Base-by-base conservation (phyloP, 176 grass and related monocot genomes). In the Otatea glauca region DNA sequence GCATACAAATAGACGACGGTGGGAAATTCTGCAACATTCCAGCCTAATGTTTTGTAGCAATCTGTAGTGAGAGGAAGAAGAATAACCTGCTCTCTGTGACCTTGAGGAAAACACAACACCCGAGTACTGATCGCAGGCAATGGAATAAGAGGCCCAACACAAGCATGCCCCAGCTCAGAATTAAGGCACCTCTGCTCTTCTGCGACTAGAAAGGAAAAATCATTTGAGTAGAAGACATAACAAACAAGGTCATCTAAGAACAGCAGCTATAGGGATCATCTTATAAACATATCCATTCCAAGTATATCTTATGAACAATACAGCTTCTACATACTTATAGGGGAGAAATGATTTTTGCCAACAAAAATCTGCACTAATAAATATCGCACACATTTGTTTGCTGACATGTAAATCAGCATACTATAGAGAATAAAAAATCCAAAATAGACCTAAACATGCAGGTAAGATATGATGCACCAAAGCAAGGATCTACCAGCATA, bases 41-140 rank as follows among this genome's bases (percentile, higher is more conserved):
- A 67, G 12, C 34, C 14, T 55, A 79, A 35, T 79, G n/a, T 41
- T 17, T 7, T 18, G 5, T 69, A 56, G 43, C 24, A 75, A 81
- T 71, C n/a, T 70, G 44, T 43, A 63, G 18, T 63, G 6, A 43
- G 72, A 83, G 51, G 55, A 88, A 91, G 70, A 45, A 53, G 32
- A 59, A 37, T 91, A 66, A 93, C 94, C 89, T 91, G 94, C 86
- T 96, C 91, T 72, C 89, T 91, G 51, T 96, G 94, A 61, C 94
- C 94, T 86, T 96, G 94, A 78, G 94, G 91, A 80, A 96, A 96
- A 86, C 93, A 96, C 45, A 96, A 68, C 76, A 96, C 91, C 45
- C 90, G 71, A 58, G 91, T 89, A 71, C 91, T 91, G 4, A 96
- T 81, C 8, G 16, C 44, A 63, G 91, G 94, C 77, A 96, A 76